Conservation (phyloP, 139 green algal species). For the Micractinium conductrix region DNA sequence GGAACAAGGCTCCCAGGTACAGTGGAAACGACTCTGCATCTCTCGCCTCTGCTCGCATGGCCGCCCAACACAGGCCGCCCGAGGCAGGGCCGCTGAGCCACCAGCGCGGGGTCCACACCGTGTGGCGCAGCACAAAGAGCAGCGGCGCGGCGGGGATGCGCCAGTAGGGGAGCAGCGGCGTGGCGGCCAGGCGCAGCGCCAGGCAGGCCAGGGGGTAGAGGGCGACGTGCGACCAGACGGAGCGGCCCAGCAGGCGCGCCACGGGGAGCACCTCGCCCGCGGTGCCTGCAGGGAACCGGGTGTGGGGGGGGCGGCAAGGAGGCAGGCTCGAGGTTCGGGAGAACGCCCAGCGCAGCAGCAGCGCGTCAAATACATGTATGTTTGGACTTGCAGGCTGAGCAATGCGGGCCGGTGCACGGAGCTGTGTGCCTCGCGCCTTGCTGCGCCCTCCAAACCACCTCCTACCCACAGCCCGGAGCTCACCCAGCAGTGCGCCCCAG, state of each 20-base stretch:
- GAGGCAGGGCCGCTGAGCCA: conserved; percentile 5
- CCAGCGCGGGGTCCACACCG: conserved; percentile 26
- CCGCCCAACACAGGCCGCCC: neutral
- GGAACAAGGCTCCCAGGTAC: neutral
- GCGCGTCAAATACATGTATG: too few relatives aligned
- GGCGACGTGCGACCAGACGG: neutral
- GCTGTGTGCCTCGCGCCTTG: too few relatives aligned
- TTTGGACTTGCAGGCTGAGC: too few relatives aligned
- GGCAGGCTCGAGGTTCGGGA: neutral
- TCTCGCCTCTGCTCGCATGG: neutral
- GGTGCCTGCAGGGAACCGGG: neutral
- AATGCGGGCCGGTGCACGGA: too few relatives aligned
- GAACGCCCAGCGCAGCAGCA: too few relatives aligned
- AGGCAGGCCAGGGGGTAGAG: conserved; percentile 4
- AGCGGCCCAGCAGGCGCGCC: neutral
- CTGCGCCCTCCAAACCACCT: too few relatives aligned
- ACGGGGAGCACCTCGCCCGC: conserved; percentile 7
- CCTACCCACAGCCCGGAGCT: neutral
- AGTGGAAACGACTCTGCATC: too few relatives aligned
- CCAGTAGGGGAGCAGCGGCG: conserved; percentile 9
- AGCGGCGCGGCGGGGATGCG: neutral
- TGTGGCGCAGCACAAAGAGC: neutral
- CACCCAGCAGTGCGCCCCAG: conserved; percentile 25
- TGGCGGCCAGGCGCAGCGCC: neutral
- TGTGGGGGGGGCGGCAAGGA: neutral